These are phyloP conservation scores for Oryza nivara DNA, from an alignment of 176 grass and related monocot species.

Conservation along the genomic window DNA sequence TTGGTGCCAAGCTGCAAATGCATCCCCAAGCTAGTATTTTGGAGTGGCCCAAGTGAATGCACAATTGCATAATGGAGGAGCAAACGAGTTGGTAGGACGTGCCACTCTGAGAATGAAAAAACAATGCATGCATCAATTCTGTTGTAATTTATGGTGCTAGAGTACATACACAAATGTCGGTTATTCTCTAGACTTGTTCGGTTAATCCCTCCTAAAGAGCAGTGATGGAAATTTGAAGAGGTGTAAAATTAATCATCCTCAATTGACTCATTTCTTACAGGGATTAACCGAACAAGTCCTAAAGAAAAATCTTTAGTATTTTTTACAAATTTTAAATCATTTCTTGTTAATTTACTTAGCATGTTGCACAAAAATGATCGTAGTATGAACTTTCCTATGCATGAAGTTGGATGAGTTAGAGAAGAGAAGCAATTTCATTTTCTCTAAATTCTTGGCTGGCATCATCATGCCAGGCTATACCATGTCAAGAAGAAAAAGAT, in stretches of 20 bases:
- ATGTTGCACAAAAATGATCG: not conserved
- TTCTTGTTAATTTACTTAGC: not conserved
- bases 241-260: too few relatives aligned
- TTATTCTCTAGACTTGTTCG: not conserved
- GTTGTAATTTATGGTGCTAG: not conserved
- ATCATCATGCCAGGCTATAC: not conserved
- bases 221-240: too few relatives aligned
- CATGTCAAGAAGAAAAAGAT: not conserved
- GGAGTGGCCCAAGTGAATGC: not conserved
- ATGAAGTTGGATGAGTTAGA: not conserved
- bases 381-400: not conserved
- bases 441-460: not conserved
- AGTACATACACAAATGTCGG: not conserved
- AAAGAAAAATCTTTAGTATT: not conserved
- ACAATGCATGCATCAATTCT: not conserved
- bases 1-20: not conserved
- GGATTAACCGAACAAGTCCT: too few relatives aligned
- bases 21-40: constrained; percentile 15
- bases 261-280: too few relatives aligned
- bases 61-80: not conserved
- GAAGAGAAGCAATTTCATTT: too few relatives aligned
- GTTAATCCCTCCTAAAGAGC: too few relatives aligned
- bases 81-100: not conserved
- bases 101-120: not conserved
- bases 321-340: not conserved